Evolutionary conservation across 192 early-diverging fungal genomes (phyloP), one percentile per base, ranked within the genome.

Genomic region (Backusella mclennaniae): DNA sequence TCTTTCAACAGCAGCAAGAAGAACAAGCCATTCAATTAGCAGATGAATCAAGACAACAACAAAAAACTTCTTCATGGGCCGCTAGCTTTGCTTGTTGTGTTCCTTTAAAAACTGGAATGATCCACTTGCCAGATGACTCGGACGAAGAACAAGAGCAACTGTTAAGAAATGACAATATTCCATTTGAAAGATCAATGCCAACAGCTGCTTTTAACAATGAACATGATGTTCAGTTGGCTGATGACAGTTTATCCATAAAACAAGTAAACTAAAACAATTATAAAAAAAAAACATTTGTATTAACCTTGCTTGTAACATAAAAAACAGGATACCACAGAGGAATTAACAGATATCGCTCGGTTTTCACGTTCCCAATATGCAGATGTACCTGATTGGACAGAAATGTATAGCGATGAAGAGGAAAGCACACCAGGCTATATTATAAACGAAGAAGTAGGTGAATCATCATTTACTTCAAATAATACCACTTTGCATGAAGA

Each of bases 21-120:
- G 56, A 63, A 12, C 56, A 29, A 29, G 56, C 56, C 7, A 63
- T 91, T 86, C 72, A 76, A 68, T 68, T 68, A 68, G 8, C 67
- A 68, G 67, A 68, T 68, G 67, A 68, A 14, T 68, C 67, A 17
- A 36, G 17, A 26, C 21, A 11, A 14, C 56, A 63, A 63, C 23
- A 63, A 12, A 23, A 14, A 29, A 29, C 56, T 7, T 68, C 66
- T 35, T 14, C 35, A 11, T 68, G 67, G 29, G 14, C 67, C 17
- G 29, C 33, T 33, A n/a, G 33, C 35, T 68, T 68, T 35, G 11
- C 67, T 68, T 68, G 67, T 7, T 68, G 67, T 36, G 35, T 68
- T 33, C 35, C 67, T n/a, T 35, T 33, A 9, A 68, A 68, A 35
- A 9, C 15, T 49, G 56, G 56, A 23, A 23, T 63, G 56, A 71